Evolutionary conservation across 2,329 filamentous ascomycete genomes (phyloP).

Genomic region (Ceratocystis albifundus): DNA sequence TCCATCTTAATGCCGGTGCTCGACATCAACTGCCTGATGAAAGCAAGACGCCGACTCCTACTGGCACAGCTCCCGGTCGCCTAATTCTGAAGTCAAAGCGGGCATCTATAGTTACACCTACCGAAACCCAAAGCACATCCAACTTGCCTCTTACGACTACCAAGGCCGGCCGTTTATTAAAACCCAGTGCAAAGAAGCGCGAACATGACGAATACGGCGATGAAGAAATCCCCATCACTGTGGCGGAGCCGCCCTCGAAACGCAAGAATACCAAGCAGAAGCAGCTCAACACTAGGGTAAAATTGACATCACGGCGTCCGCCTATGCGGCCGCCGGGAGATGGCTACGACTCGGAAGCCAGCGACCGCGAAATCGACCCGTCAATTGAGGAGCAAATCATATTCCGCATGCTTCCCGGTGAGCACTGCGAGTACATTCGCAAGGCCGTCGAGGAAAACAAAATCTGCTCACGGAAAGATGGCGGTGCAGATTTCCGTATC

Average conservation of each 20-base stretch:
- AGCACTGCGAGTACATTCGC: constrained; percentile 73
- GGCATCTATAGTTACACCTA: constrained; percentile 33
- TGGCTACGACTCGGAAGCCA: constrained; percentile 92
- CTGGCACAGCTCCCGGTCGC: constrained; percentile 23
- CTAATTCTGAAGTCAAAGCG: constrained; percentile 36
- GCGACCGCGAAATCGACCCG: constrained; percentile 78
- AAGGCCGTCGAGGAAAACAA: constrained; percentile 64
- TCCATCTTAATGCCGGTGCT: constrained; percentile 23
- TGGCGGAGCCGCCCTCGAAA: constrained; percentile 30
- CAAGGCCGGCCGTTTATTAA: constrained; percentile 49
- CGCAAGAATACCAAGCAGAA: constrained; percentile 33
- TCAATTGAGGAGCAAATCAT: constrained; percentile 83
- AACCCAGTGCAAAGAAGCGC: constrained; percentile 53
- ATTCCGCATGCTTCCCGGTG: constrained; percentile 74
- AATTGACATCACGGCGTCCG: constrained; percentile 39
- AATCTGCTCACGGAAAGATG: constrained; percentile 54
- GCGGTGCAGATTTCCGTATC: constrained; percentile 66
- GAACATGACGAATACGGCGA: constrained; percentile 44
- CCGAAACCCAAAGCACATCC: constrained; percentile 23
- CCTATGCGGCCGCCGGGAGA: constrained; percentile 65
- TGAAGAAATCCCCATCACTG: constrained; percentile 34
- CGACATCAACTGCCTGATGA: constrained; percentile 22
- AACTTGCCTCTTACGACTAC: constrained; percentile 36
- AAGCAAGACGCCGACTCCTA: constrained; percentile 24
- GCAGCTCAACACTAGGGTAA: constrained; percentile 38